Percentiles rank a stretch among this genome's conserved stretches.
Evolutionary conservation across 257 asterid species (phyloP).

Genomic region (Leonotis leonurus): DNA sequence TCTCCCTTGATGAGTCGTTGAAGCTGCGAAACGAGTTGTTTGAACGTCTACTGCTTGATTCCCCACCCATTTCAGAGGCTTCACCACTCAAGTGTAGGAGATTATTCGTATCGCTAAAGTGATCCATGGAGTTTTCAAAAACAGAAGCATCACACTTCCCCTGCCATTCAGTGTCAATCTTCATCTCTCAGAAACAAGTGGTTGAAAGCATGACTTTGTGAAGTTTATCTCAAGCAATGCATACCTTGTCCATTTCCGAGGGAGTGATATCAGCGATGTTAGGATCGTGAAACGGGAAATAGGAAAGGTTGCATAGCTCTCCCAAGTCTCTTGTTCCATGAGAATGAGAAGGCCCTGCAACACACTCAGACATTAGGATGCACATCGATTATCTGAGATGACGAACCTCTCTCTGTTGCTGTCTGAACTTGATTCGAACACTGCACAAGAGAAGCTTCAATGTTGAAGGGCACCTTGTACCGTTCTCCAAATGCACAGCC

Average conservation of each 20-base stretch:
- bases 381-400: too few species aligned
- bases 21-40: neutral
- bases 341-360: too few species aligned
- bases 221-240: neutral
- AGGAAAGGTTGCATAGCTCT: neutral
- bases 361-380: too few species aligned
- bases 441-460: conserved; percentile 23
- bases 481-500: neutral
- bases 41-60: conserved; percentile 2
- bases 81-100: too few species aligned
- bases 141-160: conserved; percentile 33
- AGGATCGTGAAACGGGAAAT: neutral
- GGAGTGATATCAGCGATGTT: neutral
- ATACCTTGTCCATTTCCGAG: conserved; percentile 34
- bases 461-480: neutral
- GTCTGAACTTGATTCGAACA: too few species aligned
- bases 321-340: too few species aligned
- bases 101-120: conserved; percentile 18
- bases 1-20: neutral
- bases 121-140: conserved; percentile 19
- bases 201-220: neutral
- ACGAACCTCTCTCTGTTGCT: too few species aligned
- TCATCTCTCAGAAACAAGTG: too few species aligned
- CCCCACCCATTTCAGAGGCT: neutral
- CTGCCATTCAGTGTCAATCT: too few species aligned